A percentile compares a stretch with the other conserved stretches of the same genome.
phyloP scores from a whole-genome alignment of 176 grass and related monocot species.

The Aegilops longissima region DNA sequence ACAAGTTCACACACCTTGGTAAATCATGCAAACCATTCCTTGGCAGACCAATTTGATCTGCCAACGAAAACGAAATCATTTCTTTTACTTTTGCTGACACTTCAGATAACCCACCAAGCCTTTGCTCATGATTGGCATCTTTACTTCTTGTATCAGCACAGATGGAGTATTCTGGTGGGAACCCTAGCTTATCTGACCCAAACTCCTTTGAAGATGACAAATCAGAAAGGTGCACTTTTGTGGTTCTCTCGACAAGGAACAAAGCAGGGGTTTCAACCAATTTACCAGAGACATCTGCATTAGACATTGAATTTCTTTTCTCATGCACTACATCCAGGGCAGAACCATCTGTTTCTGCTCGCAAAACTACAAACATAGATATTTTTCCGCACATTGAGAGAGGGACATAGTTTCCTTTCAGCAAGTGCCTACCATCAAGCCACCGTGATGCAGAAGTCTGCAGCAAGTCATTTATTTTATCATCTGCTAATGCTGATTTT shows the following conservation, averaged over 20 bases:
- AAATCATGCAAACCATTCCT: constrained; percentile 45
- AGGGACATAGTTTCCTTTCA: constrained; percentile 71
- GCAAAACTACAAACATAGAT: constrained; percentile 54
- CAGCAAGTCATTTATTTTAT: constrained; percentile 61
- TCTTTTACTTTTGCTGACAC: constrained; percentile 62
- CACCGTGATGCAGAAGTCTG: constrained; percentile 64
- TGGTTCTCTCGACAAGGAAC: constrained; percentile 47
- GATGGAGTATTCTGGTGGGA: constrained; percentile 9
- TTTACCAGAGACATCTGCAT: constrained; percentile 29
- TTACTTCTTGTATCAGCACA: constrained; percentile 11
- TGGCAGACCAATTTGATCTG: constrained; percentile 43
- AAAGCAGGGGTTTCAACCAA: neutral
- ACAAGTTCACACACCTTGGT: constrained; percentile 43
- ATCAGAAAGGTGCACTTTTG: constrained; percentile 64
- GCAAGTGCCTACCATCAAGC: constrained; percentile 66
- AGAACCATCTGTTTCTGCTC: constrained; percentile 47
- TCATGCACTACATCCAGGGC: constrained; percentile 12
- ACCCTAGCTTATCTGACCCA: constrained; percentile 20
- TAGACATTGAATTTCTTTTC: constrained; percentile 21
- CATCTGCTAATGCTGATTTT: constrained; percentile 70
- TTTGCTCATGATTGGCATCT: constrained; percentile 20
- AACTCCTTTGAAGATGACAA: constrained; percentile 30
- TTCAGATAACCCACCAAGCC: constrained; percentile 77
- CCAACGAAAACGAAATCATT: constrained; percentile 68
- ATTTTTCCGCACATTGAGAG: constrained; percentile 63